Conservation (phyloP, 139 green algal genomes). For the Chlamydomonas asymmetrica region DNA sequence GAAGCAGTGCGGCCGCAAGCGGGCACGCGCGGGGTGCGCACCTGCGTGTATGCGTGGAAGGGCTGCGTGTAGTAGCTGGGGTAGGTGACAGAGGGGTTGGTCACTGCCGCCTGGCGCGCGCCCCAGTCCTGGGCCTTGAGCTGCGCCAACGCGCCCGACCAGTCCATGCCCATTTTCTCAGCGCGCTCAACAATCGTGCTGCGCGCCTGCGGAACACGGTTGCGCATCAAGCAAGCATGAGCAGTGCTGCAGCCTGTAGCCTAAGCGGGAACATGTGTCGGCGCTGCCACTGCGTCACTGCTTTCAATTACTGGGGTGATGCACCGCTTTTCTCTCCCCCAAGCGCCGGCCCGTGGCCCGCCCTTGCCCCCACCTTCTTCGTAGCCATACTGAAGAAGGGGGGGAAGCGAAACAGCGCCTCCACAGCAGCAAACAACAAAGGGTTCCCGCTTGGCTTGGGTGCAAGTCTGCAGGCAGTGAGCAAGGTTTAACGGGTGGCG, state of each 20-base stretch:
- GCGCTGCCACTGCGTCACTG: background rate
- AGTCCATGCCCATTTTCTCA: constrained; percentile 72
- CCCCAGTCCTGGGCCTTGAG: constrained; percentile 67
- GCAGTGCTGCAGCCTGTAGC: background rate
- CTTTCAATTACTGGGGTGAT: background rate
- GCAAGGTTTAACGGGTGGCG: too few species aligned
- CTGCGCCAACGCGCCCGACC: constrained; percentile 52
- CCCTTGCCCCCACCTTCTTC: constrained; percentile 37
- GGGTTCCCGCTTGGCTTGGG: too few species aligned
- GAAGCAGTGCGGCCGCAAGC: too few species aligned
- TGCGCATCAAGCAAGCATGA: background rate
- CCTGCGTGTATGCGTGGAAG: constrained; percentile 77
- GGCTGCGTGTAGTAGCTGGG: constrained; percentile 73
- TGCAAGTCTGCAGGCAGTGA: too few species aligned
- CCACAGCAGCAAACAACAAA: constrained; percentile 56
- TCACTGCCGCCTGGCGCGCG: constrained; percentile 30
- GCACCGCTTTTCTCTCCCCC: background rate
- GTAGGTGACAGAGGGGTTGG: constrained; percentile 45
- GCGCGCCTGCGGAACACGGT: constrained; percentile 37
- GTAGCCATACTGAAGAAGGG: constrained; percentile 63
- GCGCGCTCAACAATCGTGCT: constrained; percentile 75
- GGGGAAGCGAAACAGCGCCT: constrained; percentile 70
- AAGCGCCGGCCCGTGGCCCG: too few species aligned
- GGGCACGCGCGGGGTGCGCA: background rate
- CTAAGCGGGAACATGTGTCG: background rate